These are phyloP conservation scores for Luzula sylvatica DNA, from an alignment of 176 grass and related monocot genomes.

Conservation along the genomic window DNA sequence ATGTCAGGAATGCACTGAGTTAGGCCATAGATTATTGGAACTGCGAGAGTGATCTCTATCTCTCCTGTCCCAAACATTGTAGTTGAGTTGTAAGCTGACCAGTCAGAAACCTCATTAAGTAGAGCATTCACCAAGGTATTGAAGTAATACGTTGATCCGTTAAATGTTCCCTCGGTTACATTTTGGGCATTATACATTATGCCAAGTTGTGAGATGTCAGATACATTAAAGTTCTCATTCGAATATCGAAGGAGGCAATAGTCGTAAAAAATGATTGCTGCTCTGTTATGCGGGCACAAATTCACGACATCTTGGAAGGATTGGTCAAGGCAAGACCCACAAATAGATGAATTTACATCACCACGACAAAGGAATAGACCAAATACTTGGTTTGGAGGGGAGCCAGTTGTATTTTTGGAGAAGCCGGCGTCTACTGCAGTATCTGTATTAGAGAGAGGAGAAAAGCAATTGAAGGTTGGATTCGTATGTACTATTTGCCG, in stretches of 20 bases:
- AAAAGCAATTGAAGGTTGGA: constrained; percentile 29
- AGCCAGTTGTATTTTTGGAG: constrained; percentile 1
- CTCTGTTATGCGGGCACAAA: constrained; percentile 22
- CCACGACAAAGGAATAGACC: constrained; percentile 33
- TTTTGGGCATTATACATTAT: constrained; percentile 16
- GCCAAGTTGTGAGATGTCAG: background rate
- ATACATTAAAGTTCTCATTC: constrained; percentile 6
- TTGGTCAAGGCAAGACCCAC: constrained; percentile 20
- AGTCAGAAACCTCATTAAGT: constrained; percentile 12
- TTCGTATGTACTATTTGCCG: constrained; percentile 30
- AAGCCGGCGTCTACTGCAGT: constrained; percentile 6
- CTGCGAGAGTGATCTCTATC: background rate
- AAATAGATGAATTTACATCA: constrained; percentile 23
- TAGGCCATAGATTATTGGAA: constrained; percentile 22
- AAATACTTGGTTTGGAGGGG: constrained; percentile 1
- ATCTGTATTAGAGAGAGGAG: constrained; percentile 12
- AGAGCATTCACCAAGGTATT: background rate
- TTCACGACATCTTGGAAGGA: constrained; percentile 7
- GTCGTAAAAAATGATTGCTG: constrained; percentile 25
- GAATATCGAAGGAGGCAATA: constrained; percentile 41
- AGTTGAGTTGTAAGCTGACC: constrained; percentile 4
- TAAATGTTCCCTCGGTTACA: background rate
- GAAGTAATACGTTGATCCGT: background rate
- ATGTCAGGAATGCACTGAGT: constrained; percentile 40
- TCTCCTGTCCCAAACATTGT: constrained; percentile 25